Conservation (phyloP, 2,329 filamentous ascomycete genomes). For the Sporothrix humicola region DNA sequence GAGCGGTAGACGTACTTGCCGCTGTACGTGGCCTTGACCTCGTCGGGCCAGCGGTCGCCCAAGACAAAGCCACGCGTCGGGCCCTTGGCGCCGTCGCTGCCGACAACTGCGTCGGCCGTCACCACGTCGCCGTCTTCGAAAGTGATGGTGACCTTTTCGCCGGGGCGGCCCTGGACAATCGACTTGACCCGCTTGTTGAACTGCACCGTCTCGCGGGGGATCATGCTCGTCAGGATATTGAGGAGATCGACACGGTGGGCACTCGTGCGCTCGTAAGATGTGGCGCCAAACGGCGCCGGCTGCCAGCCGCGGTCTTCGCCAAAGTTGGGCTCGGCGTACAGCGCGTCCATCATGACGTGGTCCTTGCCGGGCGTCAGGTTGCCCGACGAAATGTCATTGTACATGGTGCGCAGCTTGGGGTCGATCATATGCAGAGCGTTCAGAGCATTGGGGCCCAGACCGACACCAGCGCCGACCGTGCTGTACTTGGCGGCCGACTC, state of each 20-base stretch:
- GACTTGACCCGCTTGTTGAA: slow-evolving; percentile 31
- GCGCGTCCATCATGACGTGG: slow-evolving; percentile 50
- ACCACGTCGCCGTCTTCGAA: slow-evolving; percentile 42
- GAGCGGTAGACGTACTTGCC: slow-evolving; percentile 66
- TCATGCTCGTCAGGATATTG: slow-evolving; percentile 49
- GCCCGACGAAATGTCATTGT: slow-evolving; percentile 48
- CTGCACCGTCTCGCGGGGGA: slow-evolving; percentile 36
- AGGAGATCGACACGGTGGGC: slow-evolving; percentile 52
- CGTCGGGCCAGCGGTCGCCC: slow-evolving; percentile 36
- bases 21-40: slow-evolving; percentile 52
- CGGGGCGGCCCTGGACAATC: neutral
- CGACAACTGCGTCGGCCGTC: slow-evolving; percentile 53
- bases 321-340: slow-evolving; percentile 49
- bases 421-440: slow-evolving; percentile 38
- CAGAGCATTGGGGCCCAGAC: slow-evolving; percentile 46
- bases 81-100: slow-evolving; percentile 69
- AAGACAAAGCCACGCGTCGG: slow-evolving; percentile 59
- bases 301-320: slow-evolving; percentile 48
- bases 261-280: slow-evolving; percentile 48
- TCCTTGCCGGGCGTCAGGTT: slow-evolving; percentile 48
- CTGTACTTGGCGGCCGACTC: slow-evolving; percentile 45
- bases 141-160: slow-evolving; percentile 30
- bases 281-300: slow-evolving; percentile 46
- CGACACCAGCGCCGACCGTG: slow-evolving; percentile 48
- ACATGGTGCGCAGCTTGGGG: slow-evolving; percentile 42